Evolutionary conservation across 2,329 filamentous ascomycete species (phyloP), one percentile per base, ranked within the genome.

Genomic region (Colletotrichum horii): DNA sequence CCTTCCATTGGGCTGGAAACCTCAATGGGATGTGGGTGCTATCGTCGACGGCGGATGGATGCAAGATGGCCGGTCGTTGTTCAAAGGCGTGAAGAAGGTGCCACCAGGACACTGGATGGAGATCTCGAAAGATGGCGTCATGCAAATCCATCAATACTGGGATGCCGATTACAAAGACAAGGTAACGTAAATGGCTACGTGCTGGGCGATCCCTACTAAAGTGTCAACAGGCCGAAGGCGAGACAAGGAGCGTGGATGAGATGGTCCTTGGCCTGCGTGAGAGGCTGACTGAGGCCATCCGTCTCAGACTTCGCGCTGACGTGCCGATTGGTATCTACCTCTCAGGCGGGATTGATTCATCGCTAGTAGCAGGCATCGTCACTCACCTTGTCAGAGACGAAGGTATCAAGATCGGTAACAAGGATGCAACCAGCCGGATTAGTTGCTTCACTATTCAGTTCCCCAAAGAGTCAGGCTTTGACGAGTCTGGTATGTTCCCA

Each of bases 261-360:
- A 88, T 91, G 81, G 83, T 91, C 3, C 74, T 82, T 12, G 87
- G 85, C 3, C 88, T 92, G 1, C 84, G 89, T 4, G 81, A 89
- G 36, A 84, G 84, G 3, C 78, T 92, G 8, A 80, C 90, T 0
- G 89, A 92, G 36, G 84, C 90, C 0, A 83, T 92, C 7, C 85
- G 85, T 8, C 77, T 90, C 11, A 86, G 90, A 15, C 82, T 92
- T 8, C 84, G 87, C 22, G 90, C 90, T 1, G 91, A 92, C 79
- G 90, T 92, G 0, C 89, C 89, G 0, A 83, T 92, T 4, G 91
- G 89, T 2, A 83, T 92, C 61, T 91, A 90, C 71, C 83, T 92
- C 0, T 89, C 85, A 14, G 90, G 91, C 3, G 91, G 91, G 1
- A 87, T 92, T 55, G 90, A 92, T 79, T 91, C 89, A 0, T 91